Evolutionary conservation across 2,329 filamentous ascomycete genomes (phyloP), one percentile per base, ranked within the genome.

Genomic region (Beauveria sp.): DNA sequence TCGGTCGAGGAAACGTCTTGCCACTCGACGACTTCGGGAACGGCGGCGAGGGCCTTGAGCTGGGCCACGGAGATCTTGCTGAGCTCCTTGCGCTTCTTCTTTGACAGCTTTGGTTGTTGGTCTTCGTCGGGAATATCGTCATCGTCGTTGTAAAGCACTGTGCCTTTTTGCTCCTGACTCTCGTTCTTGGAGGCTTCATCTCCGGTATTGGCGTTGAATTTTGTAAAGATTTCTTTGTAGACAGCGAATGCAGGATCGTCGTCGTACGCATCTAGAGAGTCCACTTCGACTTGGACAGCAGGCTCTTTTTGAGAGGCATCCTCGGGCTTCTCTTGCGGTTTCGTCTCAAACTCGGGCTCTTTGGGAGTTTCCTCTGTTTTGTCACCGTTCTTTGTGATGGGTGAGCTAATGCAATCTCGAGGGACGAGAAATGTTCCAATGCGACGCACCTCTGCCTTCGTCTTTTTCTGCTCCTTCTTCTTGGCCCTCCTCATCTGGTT

Each of bases 21-120:
- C 95, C 95, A 98, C 70, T 99, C 95, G 6, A 99, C 93, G 10
- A 96, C 86, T 74, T 99, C 95, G 2, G 95, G 95, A 67, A 93
- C 93, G 69, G 83, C 84, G 64, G 97, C 95, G 61, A 96, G 78
- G 6, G 93, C 91, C 77, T 99, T 99, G 65, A 99, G 83, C 75
- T 98, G 92, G 54, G 95, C 95, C 63, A 99, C 91, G 7, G 93
- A 96, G 38, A 98, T 80, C 75, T 96, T 96, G 77, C 89, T 96
- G 72, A 92, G 82, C 76, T 89, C 86, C 78, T 98, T 99, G 67
- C 89, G 85, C 76, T 96, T 93, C 81, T 96, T 97, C 77, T 97
- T 98, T 34, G 93, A 97, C 28, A 98, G 74, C 68, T 90, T 93
- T 9, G 85, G 80, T 67, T 83, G 82, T 3, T 78, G 79, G 64